Percentiles rank a stretch among this genome's conserved stretches.
phyloP scores from a whole-genome alignment of 805 yeast species.

The Spathaspora gorwiae region DNA sequence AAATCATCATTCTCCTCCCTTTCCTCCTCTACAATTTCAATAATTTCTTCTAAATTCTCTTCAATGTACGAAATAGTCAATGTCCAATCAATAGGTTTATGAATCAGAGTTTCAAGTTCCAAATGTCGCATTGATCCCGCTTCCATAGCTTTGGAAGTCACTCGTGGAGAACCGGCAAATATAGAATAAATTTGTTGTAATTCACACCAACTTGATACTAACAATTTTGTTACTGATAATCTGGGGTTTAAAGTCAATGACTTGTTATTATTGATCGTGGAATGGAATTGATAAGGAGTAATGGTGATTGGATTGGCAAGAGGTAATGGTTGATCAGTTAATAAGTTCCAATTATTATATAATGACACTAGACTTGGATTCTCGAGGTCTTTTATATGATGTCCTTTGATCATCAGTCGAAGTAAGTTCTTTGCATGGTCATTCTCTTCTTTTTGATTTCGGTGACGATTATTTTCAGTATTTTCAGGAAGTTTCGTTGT shows the following conservation, averaged over 20 bases:
- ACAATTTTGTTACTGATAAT: constrained; percentile 55
- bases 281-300: constrained; percentile 23
- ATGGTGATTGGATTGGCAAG: background rate
- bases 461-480: too few species aligned
- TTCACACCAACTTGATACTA: constrained; percentile 68
- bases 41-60: background rate
- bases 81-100: constrained; percentile 26
- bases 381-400: background rate
- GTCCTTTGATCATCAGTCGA: background rate
- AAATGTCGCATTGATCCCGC: constrained; percentile 48
- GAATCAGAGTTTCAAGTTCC: constrained; percentile 43
- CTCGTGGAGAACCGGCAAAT: constrained; percentile 37
- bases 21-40: background rate
- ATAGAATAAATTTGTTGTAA: constrained; percentile 49
- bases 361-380: constrained; percentile 2
- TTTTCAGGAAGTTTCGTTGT: too few species aligned
- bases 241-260: constrained; percentile 29
- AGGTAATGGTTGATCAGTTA: background rate
- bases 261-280: constrained; percentile 17
- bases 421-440: background rate
- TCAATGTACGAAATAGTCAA: background rate
- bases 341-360: constrained; percentile 8
- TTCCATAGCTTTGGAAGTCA: constrained; percentile 35
- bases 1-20: background rate
- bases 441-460: background rate